phyloP scores from a whole-genome alignment of 1,284 basidiomycete species.

The Coriolopsis trogii region DNA sequence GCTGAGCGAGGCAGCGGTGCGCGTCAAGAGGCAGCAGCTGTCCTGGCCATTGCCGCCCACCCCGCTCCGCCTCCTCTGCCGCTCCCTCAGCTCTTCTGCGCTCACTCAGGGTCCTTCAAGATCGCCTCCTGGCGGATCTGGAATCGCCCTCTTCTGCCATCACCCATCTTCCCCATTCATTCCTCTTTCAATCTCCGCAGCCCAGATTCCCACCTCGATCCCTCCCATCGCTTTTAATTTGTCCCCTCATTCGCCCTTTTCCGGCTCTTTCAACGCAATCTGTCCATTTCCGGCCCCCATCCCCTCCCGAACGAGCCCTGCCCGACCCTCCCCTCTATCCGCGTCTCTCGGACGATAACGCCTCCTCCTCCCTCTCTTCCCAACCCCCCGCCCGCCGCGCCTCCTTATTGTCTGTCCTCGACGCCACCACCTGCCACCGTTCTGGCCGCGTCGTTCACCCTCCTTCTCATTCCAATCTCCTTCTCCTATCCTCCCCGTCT shows the following conservation, averaged over 20 bases:
- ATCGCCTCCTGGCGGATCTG: constrained; percentile 21
- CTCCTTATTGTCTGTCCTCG: constrained; percentile 5
- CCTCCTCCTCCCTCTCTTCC: background rate
- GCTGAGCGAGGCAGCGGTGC: too few relatives aligned
- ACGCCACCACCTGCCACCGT: constrained; percentile 17
- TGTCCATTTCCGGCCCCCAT: constrained; percentile 23
- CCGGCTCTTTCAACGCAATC: constrained; percentile 22
- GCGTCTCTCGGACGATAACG: constrained; percentile 29
- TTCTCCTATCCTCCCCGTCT: constrained; percentile 12
- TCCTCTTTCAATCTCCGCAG: constrained; percentile 24
- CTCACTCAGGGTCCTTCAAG: constrained; percentile 20
- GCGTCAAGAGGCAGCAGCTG: too few relatives aligned
- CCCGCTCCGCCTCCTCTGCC: background rate
- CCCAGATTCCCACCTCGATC: constrained; percentile 17
- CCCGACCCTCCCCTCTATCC: constrained; percentile 18
- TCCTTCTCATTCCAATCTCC: background rate
- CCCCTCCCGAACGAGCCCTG: constrained; percentile 7
- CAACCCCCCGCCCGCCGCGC: constrained; percentile 1
- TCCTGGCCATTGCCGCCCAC: background rate
- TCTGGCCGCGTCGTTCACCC: constrained; percentile 4
- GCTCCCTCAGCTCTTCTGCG: constrained; percentile 3
- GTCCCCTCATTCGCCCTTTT: constrained; percentile 13
- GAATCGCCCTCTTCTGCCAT: too few relatives aligned
- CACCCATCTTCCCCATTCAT: constrained; percentile 20
- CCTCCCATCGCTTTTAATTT: constrained; percentile 18